These are phyloP conservation scores for Dothidotthia symphoricarpi DNA, from an alignment of 2,329 filamentous ascomycete species.

Conservation along the genomic window DNA sequence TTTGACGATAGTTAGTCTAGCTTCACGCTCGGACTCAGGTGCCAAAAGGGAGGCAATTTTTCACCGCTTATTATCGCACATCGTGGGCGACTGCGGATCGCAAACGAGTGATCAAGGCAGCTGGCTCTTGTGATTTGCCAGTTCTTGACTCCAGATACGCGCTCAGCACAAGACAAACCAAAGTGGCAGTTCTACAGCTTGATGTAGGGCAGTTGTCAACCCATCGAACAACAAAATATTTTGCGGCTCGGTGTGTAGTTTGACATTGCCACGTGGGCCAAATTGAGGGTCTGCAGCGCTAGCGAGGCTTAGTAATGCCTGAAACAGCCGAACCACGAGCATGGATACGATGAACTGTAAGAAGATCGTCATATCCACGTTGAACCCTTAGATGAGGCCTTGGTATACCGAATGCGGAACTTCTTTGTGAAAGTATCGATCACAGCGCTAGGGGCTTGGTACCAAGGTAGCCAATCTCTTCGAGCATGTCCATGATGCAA, in stretches of 20 bases:
- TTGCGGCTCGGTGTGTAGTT: background rate
- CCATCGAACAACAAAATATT: background rate
- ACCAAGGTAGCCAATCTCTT: background rate
- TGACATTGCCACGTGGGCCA: background rate
- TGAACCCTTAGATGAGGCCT: conserved; percentile 7
- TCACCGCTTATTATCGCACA: conserved; percentile 33
- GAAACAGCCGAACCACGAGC: background rate
- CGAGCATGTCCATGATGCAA: no score
- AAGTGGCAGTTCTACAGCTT: background rate
- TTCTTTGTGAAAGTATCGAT: conserved; percentile 12
- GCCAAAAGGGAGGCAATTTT: conserved; percentile 26
- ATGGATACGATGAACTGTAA: background rate
- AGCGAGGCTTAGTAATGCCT: conserved; percentile 1
- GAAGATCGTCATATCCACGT: conserved; percentile 4
- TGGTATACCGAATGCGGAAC: conserved; percentile 19
- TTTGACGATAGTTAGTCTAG: conserved; percentile 25
- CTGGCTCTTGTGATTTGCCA: background rate
- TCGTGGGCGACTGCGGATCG: conserved; percentile 18
- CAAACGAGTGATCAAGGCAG: background rate
- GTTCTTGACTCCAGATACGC: background rate
- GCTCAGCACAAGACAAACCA: background rate
- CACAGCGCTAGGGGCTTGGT: conserved; percentile 24
- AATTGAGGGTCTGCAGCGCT: background rate
- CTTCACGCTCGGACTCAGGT: conserved; percentile 27
- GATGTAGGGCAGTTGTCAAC: background rate